A percentile compares a stretch with the other conserved stretches of the same genome.
Evolutionary conservation across 2,329 filamentous ascomycete genomes (phyloP).

Genomic region (Plenodomus lindquistii): DNA sequence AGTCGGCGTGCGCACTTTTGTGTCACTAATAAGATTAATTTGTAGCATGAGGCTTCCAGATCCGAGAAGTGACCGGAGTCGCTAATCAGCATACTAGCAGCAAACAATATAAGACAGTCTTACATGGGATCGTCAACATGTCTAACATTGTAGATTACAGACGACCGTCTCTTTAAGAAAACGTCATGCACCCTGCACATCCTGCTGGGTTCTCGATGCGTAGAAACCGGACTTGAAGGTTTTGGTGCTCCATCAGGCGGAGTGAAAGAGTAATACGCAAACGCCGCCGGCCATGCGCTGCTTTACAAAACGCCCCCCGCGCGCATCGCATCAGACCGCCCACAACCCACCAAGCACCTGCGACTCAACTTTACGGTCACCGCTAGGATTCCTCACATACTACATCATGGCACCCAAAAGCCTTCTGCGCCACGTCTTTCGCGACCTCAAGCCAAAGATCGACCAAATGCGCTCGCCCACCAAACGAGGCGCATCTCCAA

Average conservation of each 20-base stretch:
- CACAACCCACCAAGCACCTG: neutral
- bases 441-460: neutral
- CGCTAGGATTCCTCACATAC: neutral
- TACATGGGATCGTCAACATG: neutral
- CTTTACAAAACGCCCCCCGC: neutral
- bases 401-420: conserved; percentile 7
- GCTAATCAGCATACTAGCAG: neutral
- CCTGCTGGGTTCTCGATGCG: too few relatives aligned
- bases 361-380: neutral
- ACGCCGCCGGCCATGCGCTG: neutral
- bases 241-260: too few relatives aligned
- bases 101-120: neutral
- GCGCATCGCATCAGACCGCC: neutral
- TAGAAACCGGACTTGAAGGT: too few relatives aligned
- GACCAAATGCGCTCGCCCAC: neutral
- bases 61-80: too few relatives aligned
- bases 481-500: neutral
- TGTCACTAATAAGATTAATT: too few relatives aligned
- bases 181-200: too few relatives aligned
- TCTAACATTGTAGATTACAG: neutral
- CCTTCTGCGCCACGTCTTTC: conserved; percentile 21
- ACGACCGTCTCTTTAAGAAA: too few relatives aligned
- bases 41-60: too few relatives aligned
- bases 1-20: too few relatives aligned
- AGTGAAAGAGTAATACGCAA: neutral